phyloP scores from a whole-genome alignment of 2,329 filamentous ascomycete genomes.

The Gnomoniopsis smithogilvyi region DNA sequence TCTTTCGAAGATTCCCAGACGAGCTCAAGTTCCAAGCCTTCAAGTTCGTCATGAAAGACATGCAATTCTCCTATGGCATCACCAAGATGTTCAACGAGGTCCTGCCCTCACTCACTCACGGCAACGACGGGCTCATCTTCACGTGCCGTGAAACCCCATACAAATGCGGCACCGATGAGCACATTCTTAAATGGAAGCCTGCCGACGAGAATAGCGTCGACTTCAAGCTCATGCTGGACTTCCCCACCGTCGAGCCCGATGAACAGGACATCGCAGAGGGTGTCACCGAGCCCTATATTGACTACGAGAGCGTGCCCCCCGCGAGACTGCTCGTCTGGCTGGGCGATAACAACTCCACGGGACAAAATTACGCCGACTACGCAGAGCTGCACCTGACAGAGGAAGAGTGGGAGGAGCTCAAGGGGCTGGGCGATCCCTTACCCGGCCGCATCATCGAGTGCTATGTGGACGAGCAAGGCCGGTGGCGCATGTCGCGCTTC shows the following conservation, averaged over 20 bases:
- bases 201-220: slow-evolving; percentile 94
- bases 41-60: slow-evolving; percentile 80
- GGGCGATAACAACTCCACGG: slow-evolving; percentile 38
- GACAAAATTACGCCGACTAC: slow-evolving; percentile 59
- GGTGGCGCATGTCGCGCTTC: slow-evolving; percentile 87
- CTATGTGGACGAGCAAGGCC: slow-evolving; percentile 68
- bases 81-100: slow-evolving; percentile 90
- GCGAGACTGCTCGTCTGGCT: slow-evolving; percentile 71
- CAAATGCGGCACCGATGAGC: slow-evolving; percentile 82
- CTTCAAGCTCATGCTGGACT: slow-evolving; percentile 76
- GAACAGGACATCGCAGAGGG: slow-evolving; percentile 66
- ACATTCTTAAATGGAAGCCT: slow-evolving; percentile 98
- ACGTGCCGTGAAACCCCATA: slow-evolving; percentile 89
- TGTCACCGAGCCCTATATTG: slow-evolving; percentile 58
- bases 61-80: slow-evolving; percentile 84
- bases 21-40: slow-evolving; percentile 73
- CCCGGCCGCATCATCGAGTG: slow-evolving; percentile 89
- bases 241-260: slow-evolving; percentile 68
- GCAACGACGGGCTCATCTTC: slow-evolving; percentile 96
- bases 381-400: slow-evolving; percentile 66
- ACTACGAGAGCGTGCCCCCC: slow-evolving; percentile 78
- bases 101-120: slow-evolving; percentile 80
- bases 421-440: slow-evolving; percentile 69
- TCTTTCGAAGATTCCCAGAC: slow-evolving; percentile 64
- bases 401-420: slow-evolving; percentile 81